Evolutionary conservation across 148 eudicot species (phyloP).

Genomic region (Rhododendron ovatum): DNA sequence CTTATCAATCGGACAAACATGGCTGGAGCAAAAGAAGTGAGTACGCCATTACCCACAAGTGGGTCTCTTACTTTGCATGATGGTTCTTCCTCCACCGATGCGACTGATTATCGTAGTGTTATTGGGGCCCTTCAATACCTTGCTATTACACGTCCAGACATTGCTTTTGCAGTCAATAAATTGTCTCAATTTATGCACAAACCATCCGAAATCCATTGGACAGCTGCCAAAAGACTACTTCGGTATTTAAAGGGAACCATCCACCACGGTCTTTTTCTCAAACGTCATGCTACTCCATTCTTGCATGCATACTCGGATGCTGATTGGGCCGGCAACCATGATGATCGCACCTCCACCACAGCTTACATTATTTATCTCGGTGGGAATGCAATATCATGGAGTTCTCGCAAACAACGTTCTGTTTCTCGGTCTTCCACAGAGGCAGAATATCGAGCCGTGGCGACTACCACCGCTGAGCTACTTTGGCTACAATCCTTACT

Average conservation of each 20-base stretch:
- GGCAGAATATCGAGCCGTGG: background rate
- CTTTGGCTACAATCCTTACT: background rate
- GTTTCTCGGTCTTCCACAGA: background rate
- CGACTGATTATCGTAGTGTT: background rate
- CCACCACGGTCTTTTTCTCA: background rate
- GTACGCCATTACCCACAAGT: background rate
- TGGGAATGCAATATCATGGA: background rate
- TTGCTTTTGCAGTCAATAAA: background rate
- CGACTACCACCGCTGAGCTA: background rate
- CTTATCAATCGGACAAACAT: background rate
- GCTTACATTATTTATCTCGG: background rate
- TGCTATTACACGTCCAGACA: background rate
- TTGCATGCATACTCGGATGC: background rate
- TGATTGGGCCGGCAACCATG: background rate
- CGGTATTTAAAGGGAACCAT: background rate
- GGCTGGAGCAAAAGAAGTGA: background rate
- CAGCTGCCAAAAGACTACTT: background rate
- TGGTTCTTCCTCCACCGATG: background rate
- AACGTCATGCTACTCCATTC: background rate
- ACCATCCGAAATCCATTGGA: background rate
- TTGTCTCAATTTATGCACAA: conserved; percentile 4
- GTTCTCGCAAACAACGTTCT: background rate
- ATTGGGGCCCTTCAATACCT: background rate
- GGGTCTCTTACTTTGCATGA: background rate
- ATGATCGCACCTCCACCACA: background rate